Conservation (phyloP, 176 grass and related monocot species). For the Dactylis glomerata region DNA sequence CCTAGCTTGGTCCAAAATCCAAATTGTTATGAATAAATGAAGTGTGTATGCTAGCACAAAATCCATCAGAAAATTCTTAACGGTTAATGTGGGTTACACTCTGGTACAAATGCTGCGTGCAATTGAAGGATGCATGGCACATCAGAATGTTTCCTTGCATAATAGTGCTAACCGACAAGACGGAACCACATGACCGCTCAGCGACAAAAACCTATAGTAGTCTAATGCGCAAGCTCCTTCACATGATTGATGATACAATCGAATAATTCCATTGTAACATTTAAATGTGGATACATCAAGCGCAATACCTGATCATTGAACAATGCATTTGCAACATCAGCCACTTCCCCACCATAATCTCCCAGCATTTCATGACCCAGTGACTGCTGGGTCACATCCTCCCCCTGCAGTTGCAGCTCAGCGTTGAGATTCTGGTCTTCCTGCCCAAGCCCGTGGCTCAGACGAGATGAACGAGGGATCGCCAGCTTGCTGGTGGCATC, state of each 20-base stretch:
- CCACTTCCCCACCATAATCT: slow-evolving; percentile 17
- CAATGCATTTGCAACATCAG: slow-evolving; percentile 23
- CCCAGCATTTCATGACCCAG: slow-evolving; percentile 19
- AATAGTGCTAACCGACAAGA: background rate
- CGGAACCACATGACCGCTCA: background rate
- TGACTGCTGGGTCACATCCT: background rate
- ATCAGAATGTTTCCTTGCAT: background rate
- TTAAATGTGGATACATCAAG: background rate
- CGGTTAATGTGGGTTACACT: background rate
- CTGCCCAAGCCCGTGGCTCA: slow-evolving; percentile 33
- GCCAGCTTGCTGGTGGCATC: slow-evolving; percentile 78
- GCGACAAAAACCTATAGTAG: background rate
- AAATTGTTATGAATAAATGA: background rate
- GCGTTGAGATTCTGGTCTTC: slow-evolving; percentile 24
- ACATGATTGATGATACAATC: background rate
- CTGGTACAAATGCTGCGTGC: background rate
- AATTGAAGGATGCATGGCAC: background rate
- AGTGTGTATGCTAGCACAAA: background rate
- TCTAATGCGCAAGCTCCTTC: background rate
- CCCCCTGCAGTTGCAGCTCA: slow-evolving; percentile 25
- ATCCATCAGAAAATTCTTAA: background rate
- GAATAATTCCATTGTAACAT: background rate
- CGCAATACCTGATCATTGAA: slow-evolving; percentile 37
- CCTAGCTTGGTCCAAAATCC: background rate
- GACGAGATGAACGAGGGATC: slow-evolving; percentile 20